phyloP scores from a whole-genome alignment of 495 filamentous ascomycete species.

The Hypoxylon subgilvum region DNA sequence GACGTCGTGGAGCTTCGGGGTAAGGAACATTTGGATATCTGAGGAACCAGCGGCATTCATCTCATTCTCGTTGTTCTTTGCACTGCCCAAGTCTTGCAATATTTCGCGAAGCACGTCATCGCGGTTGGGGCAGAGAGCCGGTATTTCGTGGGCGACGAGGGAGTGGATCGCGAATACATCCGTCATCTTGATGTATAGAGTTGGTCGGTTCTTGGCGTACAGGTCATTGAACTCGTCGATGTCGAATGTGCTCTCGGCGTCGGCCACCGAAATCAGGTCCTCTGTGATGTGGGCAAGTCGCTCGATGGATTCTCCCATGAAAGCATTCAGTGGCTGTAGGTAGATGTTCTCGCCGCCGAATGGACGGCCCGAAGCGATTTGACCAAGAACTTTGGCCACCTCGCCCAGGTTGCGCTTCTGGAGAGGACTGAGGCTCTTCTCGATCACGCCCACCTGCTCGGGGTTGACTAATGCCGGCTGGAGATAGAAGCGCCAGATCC shows the following conservation, averaged over 20 bases:
- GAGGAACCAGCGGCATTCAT: constrained; percentile 83
- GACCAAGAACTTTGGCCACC: constrained; percentile 87
- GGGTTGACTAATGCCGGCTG: constrained; percentile 85
- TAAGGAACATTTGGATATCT: constrained; percentile 90
- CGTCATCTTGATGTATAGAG: constrained; percentile 96
- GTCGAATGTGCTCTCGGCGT: constrained; percentile 89
- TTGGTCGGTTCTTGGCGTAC: constrained; percentile 93
- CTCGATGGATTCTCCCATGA: constrained; percentile 83
- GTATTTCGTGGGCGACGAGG: constrained; percentile 78
- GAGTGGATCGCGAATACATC: constrained; percentile 97
- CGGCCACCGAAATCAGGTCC: constrained; percentile 78
- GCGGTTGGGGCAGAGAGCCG: constrained; percentile 72
- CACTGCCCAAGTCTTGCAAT: constrained; percentile 89
- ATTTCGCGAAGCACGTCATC: constrained; percentile 93
- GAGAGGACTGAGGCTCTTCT: constrained; percentile 82
- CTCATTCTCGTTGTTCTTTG: constrained; percentile 93
- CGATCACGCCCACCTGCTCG: constrained; percentile 87
- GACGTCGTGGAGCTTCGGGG: constrained; percentile 85
- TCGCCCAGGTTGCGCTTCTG: constrained; percentile 93
- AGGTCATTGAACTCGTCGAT: constrained; percentile 99
- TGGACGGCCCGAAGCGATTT: constrained; percentile 80
- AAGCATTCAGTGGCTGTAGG: constrained; percentile 90
- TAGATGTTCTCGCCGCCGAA: constrained; percentile 96
- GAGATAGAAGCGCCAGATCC: constrained; percentile 93
- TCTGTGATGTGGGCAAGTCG: constrained; percentile 75